Percentiles rank a stretch among this genome's conserved stretches.
Conservation (phyloP, 2,329 filamentous ascomycete species). For the Venturia nashicola region DNA sequence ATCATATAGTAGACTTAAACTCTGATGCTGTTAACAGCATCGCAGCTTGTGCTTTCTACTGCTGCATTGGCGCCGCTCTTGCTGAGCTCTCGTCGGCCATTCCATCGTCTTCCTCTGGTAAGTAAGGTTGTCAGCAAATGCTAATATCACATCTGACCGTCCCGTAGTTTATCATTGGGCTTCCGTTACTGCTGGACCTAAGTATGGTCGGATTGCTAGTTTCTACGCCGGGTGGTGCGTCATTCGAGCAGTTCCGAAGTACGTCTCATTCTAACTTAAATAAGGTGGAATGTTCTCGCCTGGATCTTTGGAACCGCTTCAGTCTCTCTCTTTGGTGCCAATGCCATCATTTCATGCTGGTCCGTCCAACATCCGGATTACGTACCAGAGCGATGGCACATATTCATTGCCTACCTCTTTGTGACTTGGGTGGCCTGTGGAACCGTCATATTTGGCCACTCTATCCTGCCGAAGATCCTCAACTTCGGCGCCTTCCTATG, state of each 20-base stretch:
- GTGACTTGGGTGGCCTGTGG: conserved; percentile 34
- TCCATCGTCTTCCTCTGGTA: conserved; percentile 38
- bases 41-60: conserved; percentile 5
- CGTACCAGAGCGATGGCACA: conserved; percentile 35
- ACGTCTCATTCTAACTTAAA: neutral
- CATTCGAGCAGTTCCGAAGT: too few species aligned
- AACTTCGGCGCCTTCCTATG: conserved; percentile 43
- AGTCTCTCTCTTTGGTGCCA: conserved; percentile 31
- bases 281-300: conserved; percentile 16
- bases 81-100: conserved; percentile 32
- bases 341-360: conserved; percentile 36
- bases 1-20: conserved; percentile 18
- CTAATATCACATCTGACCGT: conserved; percentile 30
- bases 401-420: conserved; percentile 37
- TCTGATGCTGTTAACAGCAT: conserved; percentile 33
- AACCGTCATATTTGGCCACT: conserved; percentile 42
- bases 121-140: conserved; percentile 21
- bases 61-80: neutral
- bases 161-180: conserved; percentile 10
- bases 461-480: conserved; percentile 39
- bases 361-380: conserved; percentile 35
- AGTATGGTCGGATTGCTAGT: neutral
- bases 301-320: conserved; percentile 30
- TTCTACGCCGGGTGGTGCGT: conserved; percentile 6
- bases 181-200: neutral